Evolutionary conservation across 1,139 yeast genomes (phyloP), one percentile per base, ranked within the genome.

Genomic region (Candida dubliniensis): DNA sequence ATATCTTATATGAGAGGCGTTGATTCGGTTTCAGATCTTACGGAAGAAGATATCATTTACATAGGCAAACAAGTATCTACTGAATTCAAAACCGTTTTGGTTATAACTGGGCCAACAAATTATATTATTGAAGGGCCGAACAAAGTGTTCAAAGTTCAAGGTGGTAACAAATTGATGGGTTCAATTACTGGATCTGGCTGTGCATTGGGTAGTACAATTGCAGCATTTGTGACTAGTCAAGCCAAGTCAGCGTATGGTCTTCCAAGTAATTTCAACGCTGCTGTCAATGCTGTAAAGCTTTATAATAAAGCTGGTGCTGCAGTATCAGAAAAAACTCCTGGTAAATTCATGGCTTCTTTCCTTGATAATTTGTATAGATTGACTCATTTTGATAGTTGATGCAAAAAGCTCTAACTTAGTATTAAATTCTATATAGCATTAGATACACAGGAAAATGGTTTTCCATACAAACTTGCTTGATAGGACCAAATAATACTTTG

Each of bases 111-210:
- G 0, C 50, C 56, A 1, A 47, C 38, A 6, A 71, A 72, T 48
- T 65, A 61, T 46, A 52, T 73, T 1, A 54, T 67, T 12, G 56
- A 58, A 39, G 58, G 53, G 6, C 34, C 36, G 2, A 36, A 48
- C n/a, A 46, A 47, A 24, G 42, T 50, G 3, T 50, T 44, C 2
- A 51, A 35, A 10, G 61, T 81, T 3, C 50, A 59, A 2, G 95
- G 93, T 11, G 95, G 96, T 0, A 77, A 82, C 52, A 64, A 69
- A 14, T 57, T 83, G 36, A 84, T 90, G 86, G 86, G 87, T 1
- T 60, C 69, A 11, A 77, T 90, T n/a, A 90, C 97, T 0, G 97
- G 96, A 0, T 76, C 95, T 2, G 98, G 97, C 0, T 91, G 97
- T 52, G 79, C 93, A 0, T 67, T 89, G 38, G 96, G 96, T 1